Conservation (phyloP, 2,329 filamentous ascomycete genomes). For the Pyricularia grisea region DNA sequence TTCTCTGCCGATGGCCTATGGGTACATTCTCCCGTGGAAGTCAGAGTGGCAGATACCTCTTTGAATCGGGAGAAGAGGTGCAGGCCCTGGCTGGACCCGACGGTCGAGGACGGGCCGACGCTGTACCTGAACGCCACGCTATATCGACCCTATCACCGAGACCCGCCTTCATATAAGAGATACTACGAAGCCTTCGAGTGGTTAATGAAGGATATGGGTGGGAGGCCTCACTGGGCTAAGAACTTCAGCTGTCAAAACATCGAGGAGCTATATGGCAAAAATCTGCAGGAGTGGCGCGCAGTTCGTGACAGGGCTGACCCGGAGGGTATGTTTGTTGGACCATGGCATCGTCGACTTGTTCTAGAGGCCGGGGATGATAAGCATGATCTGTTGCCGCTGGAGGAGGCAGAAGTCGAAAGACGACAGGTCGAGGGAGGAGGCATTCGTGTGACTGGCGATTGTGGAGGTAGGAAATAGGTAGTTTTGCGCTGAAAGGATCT, state of each 20-base stretch:
- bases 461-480: neutral
- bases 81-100: conserved; percentile 48
- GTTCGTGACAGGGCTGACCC: conserved; percentile 59
- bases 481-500: neutral
- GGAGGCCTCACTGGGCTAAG: conserved; percentile 74
- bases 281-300: conserved; percentile 50
- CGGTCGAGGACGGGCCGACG: conserved; percentile 50
- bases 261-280: conserved; percentile 49
- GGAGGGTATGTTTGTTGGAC: conserved; percentile 73
- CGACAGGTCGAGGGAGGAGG: conserved; percentile 11
- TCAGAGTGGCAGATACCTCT: conserved; percentile 59
- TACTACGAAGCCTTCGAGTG: conserved; percentile 78
- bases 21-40: conserved; percentile 72
- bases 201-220: conserved; percentile 69
- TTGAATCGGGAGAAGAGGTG: conserved; percentile 10
- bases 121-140: conserved; percentile 75
- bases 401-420: conserved; percentile 16
- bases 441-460: conserved; percentile 7
- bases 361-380: conserved; percentile 20
- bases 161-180: conserved; percentile 57
- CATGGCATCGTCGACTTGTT: conserved; percentile 75
- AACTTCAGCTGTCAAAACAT: conserved; percentile 58
- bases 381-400: conserved; percentile 13
- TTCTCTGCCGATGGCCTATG: conserved; percentile 59
- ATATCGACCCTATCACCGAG: conserved; percentile 62